Conservation (phyloP, 208 protist genomes). For the Leishmania amazonensis region DNA sequence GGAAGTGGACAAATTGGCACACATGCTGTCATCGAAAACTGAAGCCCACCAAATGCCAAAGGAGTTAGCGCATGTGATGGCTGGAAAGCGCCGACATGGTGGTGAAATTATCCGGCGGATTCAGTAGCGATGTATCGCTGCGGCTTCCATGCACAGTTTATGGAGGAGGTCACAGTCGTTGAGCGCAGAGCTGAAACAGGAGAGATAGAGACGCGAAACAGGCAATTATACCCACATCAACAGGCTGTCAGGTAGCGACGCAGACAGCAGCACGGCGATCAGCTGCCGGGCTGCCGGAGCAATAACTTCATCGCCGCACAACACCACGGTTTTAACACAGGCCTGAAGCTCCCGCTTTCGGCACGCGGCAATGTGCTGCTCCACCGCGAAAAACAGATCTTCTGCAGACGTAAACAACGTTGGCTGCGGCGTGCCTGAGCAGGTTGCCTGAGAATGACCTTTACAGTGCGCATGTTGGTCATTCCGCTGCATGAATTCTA, state of each 20-base stretch:
- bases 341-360: conserved; percentile 11
- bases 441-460: background rate
- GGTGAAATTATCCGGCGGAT: background rate
- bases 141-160: background rate
- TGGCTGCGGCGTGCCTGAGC: background rate
- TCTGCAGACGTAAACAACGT: background rate
- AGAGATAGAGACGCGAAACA: background rate
- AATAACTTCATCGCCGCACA: conserved; percentile 10
- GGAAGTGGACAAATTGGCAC: background rate
- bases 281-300: conserved; percentile 4
- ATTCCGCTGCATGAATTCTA: background rate
- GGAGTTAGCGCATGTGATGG: background rate
- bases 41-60: background rate
- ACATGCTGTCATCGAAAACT: background rate
- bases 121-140: no score
- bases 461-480: background rate
- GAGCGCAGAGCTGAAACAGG: background rate
- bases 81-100: background rate
- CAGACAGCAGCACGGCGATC: conserved; percentile 9
- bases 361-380: conserved; percentile 15
- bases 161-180: background rate
- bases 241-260: conserved; percentile 10
- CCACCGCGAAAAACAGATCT: background rate
- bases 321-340: conserved; percentile 14
- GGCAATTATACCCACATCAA: conserved; percentile 10